Evolutionary conservation across 352 stramenopile species (phyloP), one percentile per base, ranked within the genome.

Genomic region (Hyaloperonospora arabidopsidis): DNA sequence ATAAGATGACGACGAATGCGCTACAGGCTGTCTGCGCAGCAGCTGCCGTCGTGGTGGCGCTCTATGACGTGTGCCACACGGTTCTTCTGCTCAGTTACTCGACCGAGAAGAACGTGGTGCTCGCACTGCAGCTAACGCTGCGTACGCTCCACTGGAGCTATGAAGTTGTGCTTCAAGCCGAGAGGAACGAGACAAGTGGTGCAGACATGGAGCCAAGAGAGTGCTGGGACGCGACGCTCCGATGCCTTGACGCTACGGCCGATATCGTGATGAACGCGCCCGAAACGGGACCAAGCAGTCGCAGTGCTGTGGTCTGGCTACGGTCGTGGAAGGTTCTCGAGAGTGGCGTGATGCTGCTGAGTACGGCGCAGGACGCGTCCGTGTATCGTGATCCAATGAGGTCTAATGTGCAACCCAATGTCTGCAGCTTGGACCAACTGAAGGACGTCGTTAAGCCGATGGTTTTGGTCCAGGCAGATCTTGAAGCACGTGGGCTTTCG

Each of bases 381-480:
- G 63, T 89, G 52, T 87, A 82, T 47, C 76, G 82, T 12, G 82
- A 92, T 39, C 78, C 77, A 0, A 76, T 79, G 65, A 67, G 82
- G 36, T 89, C 79, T 12, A 89, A 89, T 28, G 67, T 87, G 34
- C 75, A 83, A 64, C 82, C 82, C 0, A 84, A 92, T 45, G 68
- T 52, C 17, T 71, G 84, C 32, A 84, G 72, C 25, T 58, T 87
- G 51, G 79, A 89, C 45, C 64, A 67, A 34, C 49, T 89, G 5
- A 65, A 51, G 36, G 12, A 45, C 1, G 23, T 41, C 1, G 23
- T 41, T 1, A 56, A 56, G 14, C 66, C 72, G 15, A 55, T 49
- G 2, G 49, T 81, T 52, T 41, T 88, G 13, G 41, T 70, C 13
- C 68, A 61, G 45, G 52, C 63, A 0, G 43, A 61, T 18, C 54